These are phyloP conservation scores for Marvania coccoides DNA, from an alignment of 139 green algal species.

Conservation along the genomic window DNA sequence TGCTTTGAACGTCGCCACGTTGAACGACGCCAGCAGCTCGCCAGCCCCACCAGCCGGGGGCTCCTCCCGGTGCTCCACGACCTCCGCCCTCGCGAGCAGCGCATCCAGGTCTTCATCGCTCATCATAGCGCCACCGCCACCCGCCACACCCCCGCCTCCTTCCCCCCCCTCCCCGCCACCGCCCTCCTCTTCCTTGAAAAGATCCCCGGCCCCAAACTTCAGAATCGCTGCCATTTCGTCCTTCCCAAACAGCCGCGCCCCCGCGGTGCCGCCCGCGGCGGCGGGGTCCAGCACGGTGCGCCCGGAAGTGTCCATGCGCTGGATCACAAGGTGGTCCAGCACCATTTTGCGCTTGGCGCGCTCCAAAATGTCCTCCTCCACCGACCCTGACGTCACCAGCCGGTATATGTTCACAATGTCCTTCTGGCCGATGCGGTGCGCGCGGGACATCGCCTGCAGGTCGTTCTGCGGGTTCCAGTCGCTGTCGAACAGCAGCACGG, in stretches of 20 bases:
- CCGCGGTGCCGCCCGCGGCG: constrained; percentile 15
- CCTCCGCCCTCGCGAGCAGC: constrained; percentile 86
- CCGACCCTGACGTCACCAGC: constrained; percentile 12
- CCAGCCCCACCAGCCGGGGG: constrained; percentile 1
- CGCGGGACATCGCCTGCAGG: constrained; percentile 88
- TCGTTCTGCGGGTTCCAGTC: constrained; percentile 67
- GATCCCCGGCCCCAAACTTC: constrained; percentile 87
- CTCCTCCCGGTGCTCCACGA: constrained; percentile 32
- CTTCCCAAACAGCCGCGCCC: constrained; percentile 83
- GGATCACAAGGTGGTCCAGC: constrained; percentile 94
- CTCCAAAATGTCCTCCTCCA: neutral
- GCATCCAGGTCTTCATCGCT: constrained; percentile 82
- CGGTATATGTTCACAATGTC: constrained; percentile 91
- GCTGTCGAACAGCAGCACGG: constrained; percentile 78
- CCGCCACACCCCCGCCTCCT: neutral
- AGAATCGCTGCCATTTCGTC: constrained; percentile 94
- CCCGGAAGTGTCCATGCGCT: constrained; percentile 83
- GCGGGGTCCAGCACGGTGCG: constrained; percentile 62
- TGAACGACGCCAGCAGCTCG: constrained; percentile 83
- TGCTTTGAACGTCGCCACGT: constrained; percentile 79
- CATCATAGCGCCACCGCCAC: constrained; percentile 20
- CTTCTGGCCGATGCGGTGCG: constrained; percentile 93
- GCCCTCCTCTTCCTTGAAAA: constrained; percentile 74
- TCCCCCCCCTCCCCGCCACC: constrained; percentile 28
- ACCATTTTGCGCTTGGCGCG: constrained; percentile 93